These are phyloP conservation scores for Dichotomopilus funicola DNA, from an alignment of 2,329 filamentous ascomycete species.

Conservation along the genomic window DNA sequence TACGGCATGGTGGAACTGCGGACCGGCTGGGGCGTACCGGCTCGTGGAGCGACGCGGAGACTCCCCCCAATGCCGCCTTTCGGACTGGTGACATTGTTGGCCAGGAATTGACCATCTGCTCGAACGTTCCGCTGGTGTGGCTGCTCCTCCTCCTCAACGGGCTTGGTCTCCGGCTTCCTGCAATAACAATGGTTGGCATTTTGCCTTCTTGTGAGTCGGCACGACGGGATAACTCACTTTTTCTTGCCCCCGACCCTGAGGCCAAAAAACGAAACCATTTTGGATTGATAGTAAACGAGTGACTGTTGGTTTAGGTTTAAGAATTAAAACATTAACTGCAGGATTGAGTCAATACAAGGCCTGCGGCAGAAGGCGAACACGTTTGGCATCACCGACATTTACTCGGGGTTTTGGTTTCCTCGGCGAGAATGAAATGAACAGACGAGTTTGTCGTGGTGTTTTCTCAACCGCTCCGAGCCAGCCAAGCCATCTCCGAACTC, in stretches of 20 bases:
- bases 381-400: neutral
- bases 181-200: conserved; percentile 17
- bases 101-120: conserved; percentile 33
- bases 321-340: conserved; percentile 16
- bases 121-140: conserved; percentile 29
- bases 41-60: conserved; percentile 30
- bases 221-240: conserved; percentile 37
- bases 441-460: neutral
- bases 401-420: neutral
- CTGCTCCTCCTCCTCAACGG: conserved; percentile 15
- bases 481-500: conserved; percentile 7
- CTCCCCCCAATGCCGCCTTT: conserved; percentile 29
- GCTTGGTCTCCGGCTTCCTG: conserved; percentile 27
- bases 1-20: conserved; percentile 22
- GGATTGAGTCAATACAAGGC: conserved; percentile 4
- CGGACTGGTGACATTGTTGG: conserved; percentile 28
- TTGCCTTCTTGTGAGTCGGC: neutral
- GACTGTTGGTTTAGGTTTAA: conserved; percentile 8
- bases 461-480: neutral
- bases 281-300: conserved; percentile 10
- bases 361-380: neutral
- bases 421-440: too few relatives aligned
- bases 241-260: conserved; percentile 52
- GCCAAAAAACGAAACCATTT: conserved; percentile 55
- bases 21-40: conserved; percentile 36